Evolutionary conservation across 202 grass and related monocot species (phyloP).

Genomic region (Cymbopogon flexuosus): DNA sequence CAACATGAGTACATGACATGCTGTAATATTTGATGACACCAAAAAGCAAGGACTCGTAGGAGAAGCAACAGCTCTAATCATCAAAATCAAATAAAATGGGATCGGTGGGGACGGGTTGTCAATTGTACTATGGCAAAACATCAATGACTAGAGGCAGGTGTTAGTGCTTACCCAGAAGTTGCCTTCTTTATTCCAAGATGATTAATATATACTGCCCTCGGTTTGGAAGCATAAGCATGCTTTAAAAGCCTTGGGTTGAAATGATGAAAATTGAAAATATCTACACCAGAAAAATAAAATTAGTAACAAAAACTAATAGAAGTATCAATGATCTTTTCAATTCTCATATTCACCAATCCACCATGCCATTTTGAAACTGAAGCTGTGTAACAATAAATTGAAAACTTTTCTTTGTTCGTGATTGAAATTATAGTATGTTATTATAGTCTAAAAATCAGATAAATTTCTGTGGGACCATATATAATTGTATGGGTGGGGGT

Average conservation of each 20-base stretch:
- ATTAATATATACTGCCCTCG: not conserved
- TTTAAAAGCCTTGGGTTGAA: slow-evolving; percentile 18
- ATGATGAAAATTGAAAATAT: slow-evolving; percentile 10
- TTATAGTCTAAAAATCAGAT: not conserved
- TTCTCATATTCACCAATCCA: not conserved
- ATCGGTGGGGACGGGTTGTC: not conserved
- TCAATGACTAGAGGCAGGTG: not conserved
- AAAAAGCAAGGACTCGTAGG: not conserved
- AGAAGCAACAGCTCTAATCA: not conserved
- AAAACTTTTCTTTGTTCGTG: not conserved
- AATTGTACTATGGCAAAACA: not conserved
- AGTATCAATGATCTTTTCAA: not conserved
- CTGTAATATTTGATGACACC: not conserved
- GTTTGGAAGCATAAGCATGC: not conserved
- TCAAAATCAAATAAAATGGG: not conserved
- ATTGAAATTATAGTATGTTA: not conserved
- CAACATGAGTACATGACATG: not conserved
- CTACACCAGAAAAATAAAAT: slow-evolving; percentile 24
- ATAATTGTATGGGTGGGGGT: not conserved
- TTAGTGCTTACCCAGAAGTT: slow-evolving; percentile 32
- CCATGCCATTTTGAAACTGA: not conserved
- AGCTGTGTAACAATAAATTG: not conserved
- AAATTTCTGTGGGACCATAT: slow-evolving; percentile 1
- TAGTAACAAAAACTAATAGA: not conserved
- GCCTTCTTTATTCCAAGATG: slow-evolving; percentile 31